Conservation (phyloP, 2,329 filamentous ascomycete species). For the Diplodia scrobiculata region DNA sequence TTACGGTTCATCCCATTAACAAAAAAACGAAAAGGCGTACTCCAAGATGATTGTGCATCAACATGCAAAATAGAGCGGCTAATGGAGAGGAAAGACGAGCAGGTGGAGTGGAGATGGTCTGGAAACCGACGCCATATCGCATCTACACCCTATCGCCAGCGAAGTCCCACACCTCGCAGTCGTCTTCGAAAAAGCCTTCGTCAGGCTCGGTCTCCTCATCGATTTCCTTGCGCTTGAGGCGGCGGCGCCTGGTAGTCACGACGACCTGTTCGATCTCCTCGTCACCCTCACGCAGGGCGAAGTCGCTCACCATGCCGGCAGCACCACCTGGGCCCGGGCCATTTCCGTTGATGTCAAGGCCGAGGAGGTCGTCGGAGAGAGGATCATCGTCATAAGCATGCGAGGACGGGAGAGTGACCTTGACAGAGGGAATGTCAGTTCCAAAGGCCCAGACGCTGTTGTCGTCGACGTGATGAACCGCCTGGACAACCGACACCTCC, state of each 20-base stretch:
- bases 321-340: conserved; percentile 44
- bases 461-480: conserved; percentile 41
- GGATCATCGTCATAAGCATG: conserved; percentile 41
- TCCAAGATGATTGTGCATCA: not conserved
- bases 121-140: not conserved
- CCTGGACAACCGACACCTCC: conserved; percentile 31
- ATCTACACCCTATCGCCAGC: conserved; percentile 59
- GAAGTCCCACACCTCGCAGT: conserved; percentile 89
- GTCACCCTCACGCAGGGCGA: conserved; percentile 57
- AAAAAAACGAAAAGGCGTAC: not conserved
- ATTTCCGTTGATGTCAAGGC: conserved; percentile 37
- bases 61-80: conserved; percentile 12
- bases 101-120: not conserved
- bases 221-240: conserved; percentile 51
- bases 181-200: conserved; percentile 83
- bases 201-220: conserved; percentile 59
- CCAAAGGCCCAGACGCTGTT: conserved; percentile 57
- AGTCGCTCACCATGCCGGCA: conserved; percentile 43
- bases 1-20: not conserved
- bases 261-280: conserved; percentile 74
- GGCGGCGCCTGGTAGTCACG: conserved; percentile 74
- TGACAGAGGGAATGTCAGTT: conserved; percentile 33
- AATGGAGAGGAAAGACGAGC: not conserved
- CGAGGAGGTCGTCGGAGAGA: conserved; percentile 50
- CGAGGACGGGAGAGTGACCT: conserved; percentile 43